phyloP scores from a whole-genome alignment of 2,329 filamentous ascomycete species.

The Botryosphaeria dothidea region DNA sequence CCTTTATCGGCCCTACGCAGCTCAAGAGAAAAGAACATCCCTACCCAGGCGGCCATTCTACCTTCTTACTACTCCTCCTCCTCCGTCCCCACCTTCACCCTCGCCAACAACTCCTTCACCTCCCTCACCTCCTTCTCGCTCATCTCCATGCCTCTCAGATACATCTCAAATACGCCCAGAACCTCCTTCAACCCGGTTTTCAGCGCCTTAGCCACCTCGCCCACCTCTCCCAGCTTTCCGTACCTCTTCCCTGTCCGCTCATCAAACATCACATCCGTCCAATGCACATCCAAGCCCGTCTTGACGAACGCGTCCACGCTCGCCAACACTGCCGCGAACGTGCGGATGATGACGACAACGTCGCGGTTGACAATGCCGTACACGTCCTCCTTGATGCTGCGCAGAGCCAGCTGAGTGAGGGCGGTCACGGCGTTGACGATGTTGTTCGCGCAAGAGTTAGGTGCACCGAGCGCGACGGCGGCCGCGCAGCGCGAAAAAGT shows the following conservation, averaged over 20 bases:
- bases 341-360: conserved; percentile 71
- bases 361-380: conserved; percentile 86
- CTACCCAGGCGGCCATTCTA: too few relatives aligned
- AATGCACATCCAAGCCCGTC: conserved; percentile 62
- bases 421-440: conserved; percentile 62
- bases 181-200: conserved; percentile 66
- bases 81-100: conserved; percentile 23
- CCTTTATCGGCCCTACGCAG: not conserved
- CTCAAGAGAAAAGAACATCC: not conserved
- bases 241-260: conserved; percentile 43
- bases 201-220: conserved; percentile 66
- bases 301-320: conserved; percentile 69
- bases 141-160: conserved; percentile 69
- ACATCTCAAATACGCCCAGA: conserved; percentile 71
- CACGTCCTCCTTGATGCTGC: conserved; percentile 76
- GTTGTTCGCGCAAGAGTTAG: conserved; percentile 60
- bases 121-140: conserved; percentile 69
- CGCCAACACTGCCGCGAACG: conserved; percentile 68
- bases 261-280: conserved; percentile 70
- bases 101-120: conserved; percentile 62
- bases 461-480: conserved; percentile 70
- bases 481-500: conserved; percentile 66
- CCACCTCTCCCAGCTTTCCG: conserved; percentile 63
- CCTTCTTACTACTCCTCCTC: conserved; percentile 23
- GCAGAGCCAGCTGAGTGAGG: conserved; percentile 67